A percentile compares a stretch with the other conserved stretches of the same genome.
phyloP scores from a whole-genome alignment of 164 flowering plant genomes.

The Chimonanthus praecox region DNA sequence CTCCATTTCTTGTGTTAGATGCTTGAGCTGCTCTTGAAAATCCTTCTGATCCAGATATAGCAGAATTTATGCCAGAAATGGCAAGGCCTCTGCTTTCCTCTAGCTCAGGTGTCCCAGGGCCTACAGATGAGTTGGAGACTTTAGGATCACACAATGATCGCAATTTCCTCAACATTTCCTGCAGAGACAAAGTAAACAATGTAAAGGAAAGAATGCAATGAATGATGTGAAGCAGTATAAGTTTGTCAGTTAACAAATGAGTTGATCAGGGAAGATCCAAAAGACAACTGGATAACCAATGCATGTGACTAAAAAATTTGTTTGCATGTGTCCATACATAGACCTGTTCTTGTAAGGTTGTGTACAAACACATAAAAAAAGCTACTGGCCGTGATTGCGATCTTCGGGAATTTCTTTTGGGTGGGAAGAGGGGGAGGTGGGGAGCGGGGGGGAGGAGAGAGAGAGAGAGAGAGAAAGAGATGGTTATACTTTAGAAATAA shows the following conservation, averaged over 20 bases:
- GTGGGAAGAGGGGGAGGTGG: no score
- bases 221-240: background rate
- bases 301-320: background rate
- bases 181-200: slow-evolving; percentile 3
- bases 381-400: no score
- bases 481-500: no score
- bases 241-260: background rate
- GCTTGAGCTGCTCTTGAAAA: slow-evolving; percentile 13
- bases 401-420: no score
- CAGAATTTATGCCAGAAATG: slow-evolving; percentile 12
- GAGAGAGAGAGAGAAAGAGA: no score
- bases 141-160: slow-evolving; percentile 32
- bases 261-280: background rate
- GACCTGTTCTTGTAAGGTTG: no score
- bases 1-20: slow-evolving; percentile 7
- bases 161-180: slow-evolving; percentile 47
- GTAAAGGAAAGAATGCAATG: background rate
- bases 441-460: no score
- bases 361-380: no score
- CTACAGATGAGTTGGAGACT: slow-evolving; percentile 21
- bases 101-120: slow-evolving; percentile 8
- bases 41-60: slow-evolving; percentile 14
- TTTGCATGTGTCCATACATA: no score
- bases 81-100: slow-evolving; percentile 10
- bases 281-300: background rate